phyloP scores from a whole-genome alignment of 192 early-diverging fungal genomes.

The Backusella macrospora region DNA sequence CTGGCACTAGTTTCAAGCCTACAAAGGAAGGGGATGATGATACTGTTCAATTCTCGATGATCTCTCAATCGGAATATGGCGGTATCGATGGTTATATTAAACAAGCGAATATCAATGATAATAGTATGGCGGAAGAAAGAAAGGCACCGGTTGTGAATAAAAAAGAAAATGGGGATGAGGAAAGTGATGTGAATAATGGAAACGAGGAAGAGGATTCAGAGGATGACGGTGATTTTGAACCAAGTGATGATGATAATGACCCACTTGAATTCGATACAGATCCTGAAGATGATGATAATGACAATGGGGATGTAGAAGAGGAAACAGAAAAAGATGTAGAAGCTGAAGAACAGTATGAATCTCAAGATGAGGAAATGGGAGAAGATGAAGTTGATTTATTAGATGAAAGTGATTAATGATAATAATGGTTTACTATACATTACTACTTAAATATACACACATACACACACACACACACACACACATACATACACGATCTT shows the following conservation, averaged over 20 bases:
- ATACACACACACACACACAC: not conserved
- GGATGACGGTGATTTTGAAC: slow-evolving; percentile 28
- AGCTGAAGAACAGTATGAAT: not conserved
- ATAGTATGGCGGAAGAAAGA: slow-evolving; percentile 33
- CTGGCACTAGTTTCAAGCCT: not conserved
- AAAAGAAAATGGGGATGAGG: not conserved
- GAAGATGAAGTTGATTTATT: not conserved
- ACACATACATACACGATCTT: too few species aligned
- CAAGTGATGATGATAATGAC: slow-evolving; percentile 5
- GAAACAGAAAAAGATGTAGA: slow-evolving; percentile 22
- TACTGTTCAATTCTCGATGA: slow-evolving; percentile 41
- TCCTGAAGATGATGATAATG: slow-evolving; percentile 21
- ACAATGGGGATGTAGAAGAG: slow-evolving; percentile 16
- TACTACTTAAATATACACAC: not conserved
- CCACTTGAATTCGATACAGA: slow-evolving; percentile 21
- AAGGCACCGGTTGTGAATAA: slow-evolving; percentile 25
- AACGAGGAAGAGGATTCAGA: slow-evolving; percentile 17
- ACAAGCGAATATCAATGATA: slow-evolving; percentile 33
- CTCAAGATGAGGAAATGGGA: not conserved
- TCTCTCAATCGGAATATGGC: slow-evolving; percentile 47
- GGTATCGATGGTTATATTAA: slow-evolving; percentile 42
- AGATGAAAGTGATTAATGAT: not conserved
- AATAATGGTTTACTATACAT: not conserved
- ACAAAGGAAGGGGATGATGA: slow-evolving; percentile 17
- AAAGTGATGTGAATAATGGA: slow-evolving; percentile 1